phyloP scores from a whole-genome alignment of 176 grass and related monocot genomes.

The Musa troglodytarum region DNA sequence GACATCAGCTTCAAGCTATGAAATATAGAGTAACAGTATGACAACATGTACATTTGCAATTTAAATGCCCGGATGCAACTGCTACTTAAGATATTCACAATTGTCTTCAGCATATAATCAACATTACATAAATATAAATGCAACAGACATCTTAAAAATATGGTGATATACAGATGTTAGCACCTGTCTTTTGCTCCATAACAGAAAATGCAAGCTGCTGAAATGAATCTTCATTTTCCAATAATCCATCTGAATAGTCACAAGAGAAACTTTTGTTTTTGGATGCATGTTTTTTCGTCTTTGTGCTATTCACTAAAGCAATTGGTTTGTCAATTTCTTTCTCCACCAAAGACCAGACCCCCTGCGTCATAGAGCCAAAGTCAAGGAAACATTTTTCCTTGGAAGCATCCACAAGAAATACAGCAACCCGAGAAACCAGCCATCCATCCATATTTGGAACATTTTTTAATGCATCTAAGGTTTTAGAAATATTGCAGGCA shows the following conservation, averaged over 20 bases:
- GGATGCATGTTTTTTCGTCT: background rate
- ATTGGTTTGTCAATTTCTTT: conserved; percentile 27
- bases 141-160: background rate
- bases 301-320: background rate
- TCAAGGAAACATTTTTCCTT: conserved; percentile 47
- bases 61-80: too few relatives aligned
- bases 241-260: background rate
- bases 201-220: conserved; percentile 42
- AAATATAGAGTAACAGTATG: too few relatives aligned
- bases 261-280: background rate
- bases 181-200: conserved; percentile 52
- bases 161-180: background rate
- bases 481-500: conserved; percentile 43
- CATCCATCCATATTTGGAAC: conserved; percentile 25
- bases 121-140: background rate
- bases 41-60: too few relatives aligned
- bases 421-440: conserved; percentile 49
- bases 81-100: too few relatives aligned
- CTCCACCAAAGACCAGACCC: conserved; percentile 52
- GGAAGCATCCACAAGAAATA: conserved; percentile 36
- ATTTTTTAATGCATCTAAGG: conserved; percentile 31
- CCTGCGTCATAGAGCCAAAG: conserved; percentile 15
- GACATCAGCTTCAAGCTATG: too few relatives aligned
- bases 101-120: too few relatives aligned
- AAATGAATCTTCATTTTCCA: conserved; percentile 12